Evolutionary conservation across 768 basidiomycete species (phyloP), one percentile per base, ranked within the genome.

Genomic region (Mycena chlorophos): DNA sequence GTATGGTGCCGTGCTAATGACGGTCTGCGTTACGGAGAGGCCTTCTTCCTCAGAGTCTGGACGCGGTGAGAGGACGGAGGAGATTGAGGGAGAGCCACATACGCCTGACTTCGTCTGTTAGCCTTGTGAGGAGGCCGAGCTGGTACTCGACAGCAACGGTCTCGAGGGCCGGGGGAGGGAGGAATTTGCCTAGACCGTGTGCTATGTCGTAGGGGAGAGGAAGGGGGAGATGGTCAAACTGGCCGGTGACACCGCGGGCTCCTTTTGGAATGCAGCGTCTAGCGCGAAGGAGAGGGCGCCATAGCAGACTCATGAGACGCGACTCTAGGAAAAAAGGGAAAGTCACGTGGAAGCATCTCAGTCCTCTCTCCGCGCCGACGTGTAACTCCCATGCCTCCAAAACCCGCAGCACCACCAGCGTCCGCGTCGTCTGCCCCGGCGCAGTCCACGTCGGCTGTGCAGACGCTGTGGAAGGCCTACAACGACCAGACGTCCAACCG

Each of bases 141-240:
- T 95, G 94, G 71, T 90, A 97, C 64, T 95, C 93, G 47, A 85
- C 77, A 3, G 87, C 87, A 47, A 94, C 75, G 55, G 81, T 80
- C 58, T 80, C 82, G 55, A 94, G 78, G 1, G 88, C 88, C n/a
- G 68, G 63, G 20, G 90, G 85, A 1, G 89, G 84, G 65, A 94
- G 74, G 69, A 96, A 96, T 20, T 84, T 75, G 42, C 88, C 89
- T 28, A 95, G 75, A 19, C 93, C 94, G 37, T 81, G 74, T 42
- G 90, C 83, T 26, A 86, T 67, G 8, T 78, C 70, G 73, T 92
- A 94, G 1, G 83, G 83, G 26, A 91, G 79, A 10, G 71, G 65
- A 3, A 58, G 28, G 2, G 60, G 60, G n/a, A 57, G 56, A n/a
- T 62, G 60, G 60, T 62, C 51, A 37, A 62, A 62, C 45, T 57